Percentiles rank a stretch among this genome's conserved stretches.
Evolutionary conservation across 2,329 filamentous ascomycete genomes (phyloP).

Genomic region (Trichoderma sp.): DNA sequence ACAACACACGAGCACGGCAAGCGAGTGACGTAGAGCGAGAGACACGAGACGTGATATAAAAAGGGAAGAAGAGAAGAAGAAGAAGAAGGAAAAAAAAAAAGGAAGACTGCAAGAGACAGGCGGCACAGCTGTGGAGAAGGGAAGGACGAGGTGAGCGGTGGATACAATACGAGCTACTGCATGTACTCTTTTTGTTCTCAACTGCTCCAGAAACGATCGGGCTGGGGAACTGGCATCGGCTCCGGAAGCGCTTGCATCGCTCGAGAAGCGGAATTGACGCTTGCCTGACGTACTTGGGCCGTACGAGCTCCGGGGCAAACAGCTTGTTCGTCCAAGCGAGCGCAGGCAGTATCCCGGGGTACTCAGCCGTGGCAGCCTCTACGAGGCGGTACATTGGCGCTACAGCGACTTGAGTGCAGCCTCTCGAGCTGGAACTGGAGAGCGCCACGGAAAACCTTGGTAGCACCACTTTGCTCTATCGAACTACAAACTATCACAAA

Average conservation of each 20-base stretch:
- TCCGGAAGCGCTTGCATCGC: slow-evolving; percentile 18
- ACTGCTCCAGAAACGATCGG: not conserved
- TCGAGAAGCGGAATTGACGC: slow-evolving; percentile 15
- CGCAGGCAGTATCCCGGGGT: not conserved
- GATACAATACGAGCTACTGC: not conserved
- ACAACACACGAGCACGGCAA: slow-evolving; percentile 9
- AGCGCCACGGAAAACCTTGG: slow-evolving; percentile 14
- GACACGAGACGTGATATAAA: slow-evolving; percentile 11
- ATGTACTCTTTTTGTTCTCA: not conserved
- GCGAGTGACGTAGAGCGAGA: slow-evolving; percentile 13
- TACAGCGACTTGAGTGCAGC: slow-evolving; percentile 3
- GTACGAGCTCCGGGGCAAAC: slow-evolving; percentile 1
- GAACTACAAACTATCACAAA: slow-evolving; percentile 4
- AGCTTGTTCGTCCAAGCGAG: not conserved
- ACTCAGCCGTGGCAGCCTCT: not conserved
- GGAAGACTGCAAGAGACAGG: slow-evolving; percentile 9
- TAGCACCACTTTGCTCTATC: not conserved
- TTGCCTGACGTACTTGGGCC: slow-evolving; percentile 17
- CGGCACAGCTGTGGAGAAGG: slow-evolving; percentile 15
- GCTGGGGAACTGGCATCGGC: slow-evolving; percentile 2
- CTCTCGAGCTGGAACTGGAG: not conserved
- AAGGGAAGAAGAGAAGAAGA: slow-evolving; percentile 4
- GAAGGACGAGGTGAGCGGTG: not conserved
- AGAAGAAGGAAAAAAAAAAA: slow-evolving; percentile 7
- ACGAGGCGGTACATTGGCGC: not conserved